Base-by-base conservation (phyloP, 441 rosid species). In the Theobroma grandiflorum region DNA sequence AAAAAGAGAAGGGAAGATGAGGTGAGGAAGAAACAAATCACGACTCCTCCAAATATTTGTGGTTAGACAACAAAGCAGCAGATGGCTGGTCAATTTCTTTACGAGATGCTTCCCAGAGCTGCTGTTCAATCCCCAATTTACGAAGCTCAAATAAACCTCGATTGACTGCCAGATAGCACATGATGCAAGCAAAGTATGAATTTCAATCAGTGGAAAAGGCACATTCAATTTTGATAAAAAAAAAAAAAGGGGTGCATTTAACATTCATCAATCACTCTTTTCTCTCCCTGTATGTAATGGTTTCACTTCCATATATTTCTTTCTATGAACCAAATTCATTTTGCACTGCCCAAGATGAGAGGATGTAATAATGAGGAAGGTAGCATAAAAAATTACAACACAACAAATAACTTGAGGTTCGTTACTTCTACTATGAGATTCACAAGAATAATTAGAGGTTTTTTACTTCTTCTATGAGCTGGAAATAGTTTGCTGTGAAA, bases 31-130 rank as follows among this genome's bases (percentile, higher is more conserved):
- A 67, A 43, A 68, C 42, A 26, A 8, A 69, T 79, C 80, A 84
- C 37, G 84, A 79, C 52, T 59, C 47, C 31, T 89, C 95, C 8
- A 78, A 78, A 80, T 88, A 84, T 76, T 86, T 89, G 75, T 84
- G 89, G 85, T 84, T 77, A 47, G 83, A 75, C 64, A 40, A 64
- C 1, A 81, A 67, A 8, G 82, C 84, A 18, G 82, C 77, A 40
- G 78, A 55, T 26, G 84, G 85, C 45, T 86, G 90, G 67, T 90
- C 95, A 40, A 87, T 91, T 80, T 93, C 98, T 84, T 81, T 90
- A 74, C 99, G 88, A 80, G 97, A 94, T 57, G 99, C 98, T 92
- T 94, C 98, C 99, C 99, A 97, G 1, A 97, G 87, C 78, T 92
- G 98, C 69, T 91, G 97, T 83, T 97, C 98, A 74, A 97, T 91